Percentiles rank a stretch among this genome's conserved stretches.
Evolutionary conservation across 1,284 basidiomycete species (phyloP).

Genomic region (Coniferiporia sulphurascens): DNA sequence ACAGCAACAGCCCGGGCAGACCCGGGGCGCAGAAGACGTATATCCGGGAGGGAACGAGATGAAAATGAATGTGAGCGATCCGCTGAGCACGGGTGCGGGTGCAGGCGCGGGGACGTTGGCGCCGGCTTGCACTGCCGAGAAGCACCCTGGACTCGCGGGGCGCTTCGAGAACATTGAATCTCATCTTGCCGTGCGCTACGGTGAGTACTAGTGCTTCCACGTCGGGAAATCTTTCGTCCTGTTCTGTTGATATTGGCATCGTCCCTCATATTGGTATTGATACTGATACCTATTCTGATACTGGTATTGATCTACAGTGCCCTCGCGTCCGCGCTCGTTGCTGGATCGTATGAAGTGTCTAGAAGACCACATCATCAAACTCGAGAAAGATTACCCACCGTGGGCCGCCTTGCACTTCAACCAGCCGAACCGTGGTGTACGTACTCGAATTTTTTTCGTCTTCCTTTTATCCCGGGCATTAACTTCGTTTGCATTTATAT

Average conservation of each 20-base stretch:
- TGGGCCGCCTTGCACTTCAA: slow-evolving; percentile 82
- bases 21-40: neutral
- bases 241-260: too few relatives aligned
- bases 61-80: neutral
- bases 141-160: slow-evolving; percentile 56
- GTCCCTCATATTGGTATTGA: too few relatives aligned
- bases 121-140: slow-evolving; percentile 32
- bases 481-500: neutral
- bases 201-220: slow-evolving; percentile 35
- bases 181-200: slow-evolving; percentile 68
- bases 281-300: too few relatives aligned
- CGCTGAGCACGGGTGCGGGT: neutral
- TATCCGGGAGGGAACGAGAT: slow-evolving; percentile 20
- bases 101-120: slow-evolving; percentile 15
- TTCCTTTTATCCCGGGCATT: neutral
- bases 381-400: slow-evolving; percentile 75
- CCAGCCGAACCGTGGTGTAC: slow-evolving; percentile 70
- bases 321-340: slow-evolving; percentile 58
- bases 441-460: slow-evolving; percentile 25
- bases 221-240: neutral
- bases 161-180: slow-evolving; percentile 60
- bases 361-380: slow-evolving; percentile 66
- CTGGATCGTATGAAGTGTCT: slow-evolving; percentile 60
- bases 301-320: slow-evolving; percentile 40
- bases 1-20: slow-evolving; percentile 20